phyloP scores from a whole-genome alignment of 148 eudicot genomes.

The Polygonum maritimum region DNA sequence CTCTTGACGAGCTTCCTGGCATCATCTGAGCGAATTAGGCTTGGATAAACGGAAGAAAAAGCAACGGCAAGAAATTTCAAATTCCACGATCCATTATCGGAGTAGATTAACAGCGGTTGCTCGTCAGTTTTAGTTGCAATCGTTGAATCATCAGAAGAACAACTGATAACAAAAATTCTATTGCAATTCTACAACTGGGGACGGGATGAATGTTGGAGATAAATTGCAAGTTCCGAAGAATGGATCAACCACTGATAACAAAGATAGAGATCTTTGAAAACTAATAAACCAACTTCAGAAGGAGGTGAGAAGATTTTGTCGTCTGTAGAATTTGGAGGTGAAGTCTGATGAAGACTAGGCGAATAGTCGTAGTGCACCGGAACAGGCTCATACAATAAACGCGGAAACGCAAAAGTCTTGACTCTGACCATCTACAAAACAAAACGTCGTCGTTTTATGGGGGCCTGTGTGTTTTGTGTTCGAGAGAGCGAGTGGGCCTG shows the following conservation, averaged over 20 bases:
- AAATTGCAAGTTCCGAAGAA: not conserved
- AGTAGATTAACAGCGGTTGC: not conserved
- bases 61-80: not conserved
- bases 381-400: not conserved
- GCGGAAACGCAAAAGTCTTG: not conserved
- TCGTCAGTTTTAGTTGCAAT: not conserved
- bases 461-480: not conserved
- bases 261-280: not conserved
- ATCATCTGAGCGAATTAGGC: constrained; percentile 33
- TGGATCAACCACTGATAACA: not conserved
- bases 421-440: not conserved
- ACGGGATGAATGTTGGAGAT: not conserved
- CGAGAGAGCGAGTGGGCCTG: not conserved
- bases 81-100: not conserved
- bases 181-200: not conserved
- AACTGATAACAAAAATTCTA: not conserved
- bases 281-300: not conserved
- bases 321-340: not conserved
- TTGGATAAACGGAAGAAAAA: not conserved
- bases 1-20: constrained; percentile 38
- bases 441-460: not conserved
- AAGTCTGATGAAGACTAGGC: not conserved
- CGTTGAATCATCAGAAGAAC: not conserved
- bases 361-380: not conserved
- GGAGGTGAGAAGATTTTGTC: not conserved